Evolutionary conservation across 2,329 filamentous ascomycete genomes (phyloP).

Genomic region (Fusarium abutilonis): DNA sequence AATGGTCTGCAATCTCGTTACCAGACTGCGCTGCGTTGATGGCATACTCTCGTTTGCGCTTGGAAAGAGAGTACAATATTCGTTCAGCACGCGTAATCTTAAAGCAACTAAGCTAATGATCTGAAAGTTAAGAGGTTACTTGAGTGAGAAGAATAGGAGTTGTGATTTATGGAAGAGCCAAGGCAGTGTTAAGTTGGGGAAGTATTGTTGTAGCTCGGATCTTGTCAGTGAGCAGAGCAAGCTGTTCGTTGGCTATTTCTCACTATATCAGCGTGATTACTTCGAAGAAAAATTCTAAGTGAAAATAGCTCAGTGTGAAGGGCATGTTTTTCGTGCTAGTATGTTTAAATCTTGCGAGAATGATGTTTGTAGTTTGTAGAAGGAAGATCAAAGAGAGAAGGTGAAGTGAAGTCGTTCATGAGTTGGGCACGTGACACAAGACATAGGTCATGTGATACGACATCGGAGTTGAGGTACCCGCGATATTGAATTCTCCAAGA

Average conservation of each 20-base stretch:
- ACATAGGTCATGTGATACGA: conserved; percentile 7
- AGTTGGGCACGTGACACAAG: conserved; percentile 2
- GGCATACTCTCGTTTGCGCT: not conserved
- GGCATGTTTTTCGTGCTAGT: not conserved
- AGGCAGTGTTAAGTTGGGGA: not conserved
- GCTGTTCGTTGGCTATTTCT: not conserved
- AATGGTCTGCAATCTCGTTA: not conserved
- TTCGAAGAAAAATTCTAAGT: not conserved
- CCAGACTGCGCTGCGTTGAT: not conserved
- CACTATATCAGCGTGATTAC: not conserved
- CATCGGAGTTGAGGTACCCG: not conserved
- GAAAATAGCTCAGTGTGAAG: accelerated
- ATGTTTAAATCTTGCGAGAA: not conserved
- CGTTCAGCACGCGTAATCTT: not conserved
- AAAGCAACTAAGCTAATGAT: not conserved
- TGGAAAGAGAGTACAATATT: not conserved
- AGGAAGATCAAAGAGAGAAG: conserved; percentile 1
- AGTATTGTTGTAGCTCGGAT: conserved; percentile 4
- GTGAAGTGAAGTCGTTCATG: conserved; percentile 9
- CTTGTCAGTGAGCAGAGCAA: conserved; percentile 2
- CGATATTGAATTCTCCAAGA: not conserved
- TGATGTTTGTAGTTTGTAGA: not conserved
- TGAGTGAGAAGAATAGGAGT: not conserved
- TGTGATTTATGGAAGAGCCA: not conserved
- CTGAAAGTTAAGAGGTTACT: too few relatives aligned